These are phyloP conservation scores for Angomonas ambiguus DNA, from an alignment of 208 protist species.

Conservation along the genomic window DNA sequence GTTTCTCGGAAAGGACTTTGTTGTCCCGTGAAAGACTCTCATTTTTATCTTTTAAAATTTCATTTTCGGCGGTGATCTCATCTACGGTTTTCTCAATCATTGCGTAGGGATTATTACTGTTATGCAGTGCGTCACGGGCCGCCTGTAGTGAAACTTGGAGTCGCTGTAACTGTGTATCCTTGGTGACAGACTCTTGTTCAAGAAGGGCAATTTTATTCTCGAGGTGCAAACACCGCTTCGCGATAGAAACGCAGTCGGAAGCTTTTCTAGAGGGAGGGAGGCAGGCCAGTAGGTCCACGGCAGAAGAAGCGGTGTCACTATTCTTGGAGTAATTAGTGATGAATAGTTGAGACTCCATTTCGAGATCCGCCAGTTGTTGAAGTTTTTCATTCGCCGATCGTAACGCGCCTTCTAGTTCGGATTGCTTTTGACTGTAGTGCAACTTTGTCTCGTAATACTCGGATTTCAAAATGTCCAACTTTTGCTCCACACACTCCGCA, in stretches of 20 bases:
- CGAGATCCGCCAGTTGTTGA: slow-evolving; percentile 71
- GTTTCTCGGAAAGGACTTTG: slow-evolving; percentile 26
- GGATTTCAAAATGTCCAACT: slow-evolving; percentile 85
- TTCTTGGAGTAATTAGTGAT: slow-evolving; percentile 70
- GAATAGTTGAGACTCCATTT: slow-evolving; percentile 84
- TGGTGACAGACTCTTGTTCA: slow-evolving; percentile 61
- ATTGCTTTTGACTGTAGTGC: slow-evolving; percentile 63
- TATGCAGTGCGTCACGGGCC: slow-evolving; percentile 77
- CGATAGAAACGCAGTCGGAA: slow-evolving; percentile 70
- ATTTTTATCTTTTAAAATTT: slow-evolving; percentile 44
- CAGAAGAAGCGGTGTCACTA: background rate
- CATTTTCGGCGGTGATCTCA: slow-evolving; percentile 49
- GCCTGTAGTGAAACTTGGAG: slow-evolving; percentile 70
- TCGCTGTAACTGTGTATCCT: slow-evolving; percentile 62
- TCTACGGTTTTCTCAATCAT: slow-evolving; percentile 72
- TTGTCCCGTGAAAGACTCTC: slow-evolving; percentile 51
- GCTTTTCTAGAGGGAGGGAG: slow-evolving; percentile 75
- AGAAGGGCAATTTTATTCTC: slow-evolving; percentile 67
- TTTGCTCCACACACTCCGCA: slow-evolving; percentile 84
- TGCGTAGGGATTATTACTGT: slow-evolving; percentile 79
- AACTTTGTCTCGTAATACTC: slow-evolving; percentile 89
- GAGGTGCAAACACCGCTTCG: slow-evolving; percentile 83
- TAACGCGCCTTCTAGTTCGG: slow-evolving; percentile 72
- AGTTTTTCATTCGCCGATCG: slow-evolving; percentile 77
- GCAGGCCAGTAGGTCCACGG: slow-evolving; percentile 56